A percentile compares a stretch with the other conserved stretches of the same genome.
Evolutionary conservation across 192 early-diverging fungal genomes (phyloP).

Genomic region (Backusella mclennaniae): DNA sequence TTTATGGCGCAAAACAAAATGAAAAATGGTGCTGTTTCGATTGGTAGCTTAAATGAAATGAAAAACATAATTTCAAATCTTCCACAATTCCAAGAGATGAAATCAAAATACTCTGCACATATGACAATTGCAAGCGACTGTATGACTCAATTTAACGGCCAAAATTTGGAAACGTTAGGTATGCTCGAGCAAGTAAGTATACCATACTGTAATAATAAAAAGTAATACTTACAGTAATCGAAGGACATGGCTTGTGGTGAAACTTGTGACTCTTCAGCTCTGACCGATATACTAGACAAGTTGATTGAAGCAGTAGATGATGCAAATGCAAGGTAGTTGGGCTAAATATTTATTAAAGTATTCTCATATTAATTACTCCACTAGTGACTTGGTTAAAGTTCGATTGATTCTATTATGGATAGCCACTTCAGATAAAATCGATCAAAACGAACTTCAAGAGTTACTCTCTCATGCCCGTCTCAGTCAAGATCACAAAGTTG

Average conservation of each 20-base stretch:
- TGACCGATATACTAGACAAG: conserved; percentile 70
- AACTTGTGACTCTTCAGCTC: conserved; percentile 64
- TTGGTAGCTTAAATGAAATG: conserved; percentile 70
- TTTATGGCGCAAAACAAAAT: conserved; percentile 82
- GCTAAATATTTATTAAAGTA: background rate
- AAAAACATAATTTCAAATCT: conserved; percentile 81
- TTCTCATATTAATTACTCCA: background rate
- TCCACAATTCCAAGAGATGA: conserved; percentile 87
- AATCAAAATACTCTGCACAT: conserved; percentile 78
- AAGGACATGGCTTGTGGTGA: conserved; percentile 79
- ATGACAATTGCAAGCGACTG: conserved; percentile 86
- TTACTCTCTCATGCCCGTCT: conserved; percentile 71
- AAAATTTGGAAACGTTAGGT: conserved; percentile 67
- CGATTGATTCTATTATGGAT: conserved; percentile 82
- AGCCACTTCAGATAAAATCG: conserved; percentile 67
- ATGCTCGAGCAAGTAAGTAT: conserved; percentile 72
- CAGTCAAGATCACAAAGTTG: conserved; percentile 70
- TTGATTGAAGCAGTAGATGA: conserved; percentile 79
- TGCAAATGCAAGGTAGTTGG: conserved; percentile 50
- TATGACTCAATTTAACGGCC: conserved; percentile 68
- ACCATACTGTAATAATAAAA: background rate
- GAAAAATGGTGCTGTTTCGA: conserved; percentile 21
- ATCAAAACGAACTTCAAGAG: conserved; percentile 66
- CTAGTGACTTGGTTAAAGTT: conserved; percentile 68
- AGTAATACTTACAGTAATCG: background rate